Evolutionary conservation across 352 stramenopile species (phyloP), one percentile per base, ranked within the genome.

Genomic region (Phytophthora quininea): DNA sequence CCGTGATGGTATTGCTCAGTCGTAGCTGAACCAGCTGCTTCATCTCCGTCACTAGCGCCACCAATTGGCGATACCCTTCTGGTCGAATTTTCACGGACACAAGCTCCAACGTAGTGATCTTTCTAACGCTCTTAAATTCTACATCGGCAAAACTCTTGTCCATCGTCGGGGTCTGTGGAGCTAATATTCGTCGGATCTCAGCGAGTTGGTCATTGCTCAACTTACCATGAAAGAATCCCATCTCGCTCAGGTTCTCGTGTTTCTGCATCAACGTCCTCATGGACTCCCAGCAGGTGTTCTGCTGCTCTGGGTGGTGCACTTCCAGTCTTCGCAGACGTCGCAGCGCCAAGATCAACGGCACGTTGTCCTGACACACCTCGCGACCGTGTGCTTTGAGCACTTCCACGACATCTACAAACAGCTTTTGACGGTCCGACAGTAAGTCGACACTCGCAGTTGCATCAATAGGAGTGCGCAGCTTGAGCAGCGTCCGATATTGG

Each of bases 151-250:
- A 2, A 14, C 54, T 57, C 31, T 60, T 63, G 14, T 60, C 35
- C 33, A 74, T 11, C n/a, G 55, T 64, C 31, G 48, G 14, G 0
- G 27, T 65, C 15, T 37, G 19, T 7, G 63, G 69, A 5, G 15
- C 45, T 3, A 93, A 32, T 5, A 69, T 75, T 0, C 40, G 29
- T 24, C 71, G 72, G 31, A 91, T 70, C 35, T 80, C 69, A 30
- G 68, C 67, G 3, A 95, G 49, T 24, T 88, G 71, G 5, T 47
- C 50, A 51, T 86, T 71, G 51, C 56, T 76, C 35, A 93, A 58
- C 30, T 87, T 88, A 19, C 86, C 86, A 49, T 95, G 86, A 32
- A 93, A 95, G 52, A 92, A 90, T 10, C 81, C 74, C 14, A 95
- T 50, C 37, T 90, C 78, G 0, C 58, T 56, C 1, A 95, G 62